A percentile compares a stretch with the other conserved stretches of the same genome.
Conservation (phyloP, 306 rosid genomes). For the Pyrus betulifolia region DNA sequence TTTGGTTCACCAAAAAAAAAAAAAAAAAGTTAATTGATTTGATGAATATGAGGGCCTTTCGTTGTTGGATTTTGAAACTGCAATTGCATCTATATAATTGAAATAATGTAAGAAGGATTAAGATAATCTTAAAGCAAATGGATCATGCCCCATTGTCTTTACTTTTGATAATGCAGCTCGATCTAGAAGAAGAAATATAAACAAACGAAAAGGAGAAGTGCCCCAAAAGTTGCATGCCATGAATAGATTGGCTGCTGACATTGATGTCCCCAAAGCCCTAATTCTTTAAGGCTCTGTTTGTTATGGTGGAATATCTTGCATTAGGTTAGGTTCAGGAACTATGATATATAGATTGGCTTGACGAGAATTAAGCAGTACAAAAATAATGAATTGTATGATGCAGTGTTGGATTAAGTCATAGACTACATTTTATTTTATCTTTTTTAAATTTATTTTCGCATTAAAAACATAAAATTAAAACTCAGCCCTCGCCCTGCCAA, state of each 20-base stretch:
- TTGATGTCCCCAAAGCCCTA: not conserved
- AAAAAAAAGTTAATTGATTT: not conserved
- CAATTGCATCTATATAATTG: not conserved
- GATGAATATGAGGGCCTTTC: not conserved
- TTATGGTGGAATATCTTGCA: no score
- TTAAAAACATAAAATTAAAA: no score
- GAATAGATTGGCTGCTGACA: slow-evolving; percentile 5
- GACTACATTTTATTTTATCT: no score
- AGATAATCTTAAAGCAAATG: not conserved
- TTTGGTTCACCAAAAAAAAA: no score
- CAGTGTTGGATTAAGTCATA: no score
- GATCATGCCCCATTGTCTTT: not conserved
- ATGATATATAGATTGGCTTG: no score
- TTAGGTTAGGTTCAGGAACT: no score
- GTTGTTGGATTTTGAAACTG: not conserved
- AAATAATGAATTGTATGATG: no score
- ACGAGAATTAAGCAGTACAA: no score
- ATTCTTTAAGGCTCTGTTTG: not conserved
- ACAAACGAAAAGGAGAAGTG: not conserved
- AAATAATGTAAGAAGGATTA: not conserved
- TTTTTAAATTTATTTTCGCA: no score
- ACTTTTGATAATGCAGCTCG: not conserved
- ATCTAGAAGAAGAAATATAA: not conserved
- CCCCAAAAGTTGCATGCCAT: slow-evolving; percentile 11
- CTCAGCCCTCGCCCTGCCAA: no score